Conservation (phyloP, 2,329 filamentous ascomycete species). For the Penicillium sclerotiorum region DNA sequence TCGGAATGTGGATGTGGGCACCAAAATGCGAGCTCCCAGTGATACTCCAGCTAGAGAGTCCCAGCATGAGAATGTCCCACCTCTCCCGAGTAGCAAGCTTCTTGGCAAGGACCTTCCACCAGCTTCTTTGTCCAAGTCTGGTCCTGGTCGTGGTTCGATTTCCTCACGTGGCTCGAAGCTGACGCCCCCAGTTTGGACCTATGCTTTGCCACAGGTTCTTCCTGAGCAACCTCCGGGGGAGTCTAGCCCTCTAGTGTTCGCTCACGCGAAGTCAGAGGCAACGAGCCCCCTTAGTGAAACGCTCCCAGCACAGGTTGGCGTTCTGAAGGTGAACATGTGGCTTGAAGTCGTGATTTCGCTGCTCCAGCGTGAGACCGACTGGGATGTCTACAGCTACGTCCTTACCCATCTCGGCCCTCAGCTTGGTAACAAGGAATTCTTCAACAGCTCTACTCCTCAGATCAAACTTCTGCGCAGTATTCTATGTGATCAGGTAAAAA, state of each 20-base stretch:
- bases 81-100: conserved; percentile 31
- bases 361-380: conserved; percentile 74
- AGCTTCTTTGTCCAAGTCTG: conserved; percentile 33
- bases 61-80: conserved; percentile 40
- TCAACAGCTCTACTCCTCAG: conserved; percentile 71
- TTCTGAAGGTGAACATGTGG: conserved; percentile 68
- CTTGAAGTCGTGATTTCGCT: conserved; percentile 75
- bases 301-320: conserved; percentile 38
- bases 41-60: conserved; percentile 46
- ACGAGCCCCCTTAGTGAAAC: conserved; percentile 30
- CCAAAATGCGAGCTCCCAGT: conserved; percentile 43
- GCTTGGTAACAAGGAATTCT: conserved; percentile 85
- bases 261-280: conserved; percentile 45
- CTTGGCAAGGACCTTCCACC: conserved; percentile 35
- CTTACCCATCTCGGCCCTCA: conserved; percentile 85
- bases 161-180: conserved; percentile 39
- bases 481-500: conserved; percentile 80
- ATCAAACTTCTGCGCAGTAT: conserved; percentile 74
- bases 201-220: conserved; percentile 55
- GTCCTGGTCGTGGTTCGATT: conserved; percentile 34
- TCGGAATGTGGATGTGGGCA: conserved; percentile 59
- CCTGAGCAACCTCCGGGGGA: conserved; percentile 55
- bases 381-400: conserved; percentile 91
- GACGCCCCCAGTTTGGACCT: conserved; percentile 58
- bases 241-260: conserved; percentile 55